phyloP scores from a whole-genome alignment of 345 rosid genomes.

The Cardamine occulta region DNA sequence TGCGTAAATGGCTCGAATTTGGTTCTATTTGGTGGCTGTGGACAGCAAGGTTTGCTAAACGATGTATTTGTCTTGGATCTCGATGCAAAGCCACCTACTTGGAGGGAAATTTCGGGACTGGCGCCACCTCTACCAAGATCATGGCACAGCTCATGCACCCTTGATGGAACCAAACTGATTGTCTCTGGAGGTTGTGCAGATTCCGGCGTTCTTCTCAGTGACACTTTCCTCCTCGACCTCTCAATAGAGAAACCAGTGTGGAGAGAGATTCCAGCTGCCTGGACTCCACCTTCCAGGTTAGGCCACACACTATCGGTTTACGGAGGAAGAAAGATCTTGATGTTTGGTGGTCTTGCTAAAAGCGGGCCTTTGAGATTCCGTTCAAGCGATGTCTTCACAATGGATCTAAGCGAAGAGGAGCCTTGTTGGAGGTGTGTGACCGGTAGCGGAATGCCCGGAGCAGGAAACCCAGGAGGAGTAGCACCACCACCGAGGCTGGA shows the following conservation, averaged over 20 bases:
- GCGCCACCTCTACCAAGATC: slow-evolving; percentile 91
- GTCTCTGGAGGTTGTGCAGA: slow-evolving; percentile 95
- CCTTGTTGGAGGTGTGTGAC: slow-evolving; percentile 87
- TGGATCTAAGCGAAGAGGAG: slow-evolving; percentile 88
- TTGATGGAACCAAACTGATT: slow-evolving; percentile 83
- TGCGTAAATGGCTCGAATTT: slow-evolving; percentile 81
- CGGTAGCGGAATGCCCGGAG: slow-evolving; percentile 86
- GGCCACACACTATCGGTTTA: slow-evolving; percentile 84
- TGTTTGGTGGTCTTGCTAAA: slow-evolving; percentile 92
- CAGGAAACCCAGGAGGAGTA: slow-evolving; percentile 83
- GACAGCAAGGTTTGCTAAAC: slow-evolving; percentile 81
- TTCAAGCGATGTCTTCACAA: slow-evolving; percentile 84
- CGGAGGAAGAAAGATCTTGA: slow-evolving; percentile 81
- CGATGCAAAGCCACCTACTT: slow-evolving; percentile 83
- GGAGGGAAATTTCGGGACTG: slow-evolving; percentile 88
- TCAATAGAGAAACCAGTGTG: slow-evolving; percentile 88
- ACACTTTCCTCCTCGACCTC: slow-evolving; percentile 83
- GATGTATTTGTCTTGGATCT: slow-evolving; percentile 83
- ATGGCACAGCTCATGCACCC: slow-evolving; percentile 97
- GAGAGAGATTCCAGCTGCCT: slow-evolving; percentile 85
- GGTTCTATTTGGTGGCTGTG: slow-evolving; percentile 93
- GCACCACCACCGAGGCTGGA: slow-evolving; percentile 93
- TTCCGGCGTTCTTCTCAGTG: slow-evolving; percentile 87
- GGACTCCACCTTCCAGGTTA: slow-evolving; percentile 90
- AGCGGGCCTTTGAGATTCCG: slow-evolving; percentile 87